A percentile compares a stretch with the other conserved stretches of the same genome.
These are phyloP conservation scores for Fragilaria radians DNA, from an alignment of 108 stramenopile genomes.

Conservation along the genomic window DNA sequence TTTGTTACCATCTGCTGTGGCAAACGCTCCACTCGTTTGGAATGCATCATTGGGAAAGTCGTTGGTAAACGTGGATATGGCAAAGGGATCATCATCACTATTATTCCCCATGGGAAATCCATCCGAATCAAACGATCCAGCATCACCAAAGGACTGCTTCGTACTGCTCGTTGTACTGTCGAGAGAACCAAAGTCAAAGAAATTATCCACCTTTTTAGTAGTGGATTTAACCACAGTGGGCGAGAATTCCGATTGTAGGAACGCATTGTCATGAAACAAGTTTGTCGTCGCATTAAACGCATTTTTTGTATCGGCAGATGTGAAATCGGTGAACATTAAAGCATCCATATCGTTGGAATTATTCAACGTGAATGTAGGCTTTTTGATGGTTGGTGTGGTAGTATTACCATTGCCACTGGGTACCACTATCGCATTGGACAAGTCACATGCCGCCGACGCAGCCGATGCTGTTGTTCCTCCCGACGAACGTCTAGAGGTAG, in stretches of 20 bases:
- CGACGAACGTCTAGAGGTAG: no score
- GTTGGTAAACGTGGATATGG: neutral
- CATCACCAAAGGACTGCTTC: neutral
- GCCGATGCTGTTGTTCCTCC: no score
- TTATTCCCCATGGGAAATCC: conserved; percentile 3
- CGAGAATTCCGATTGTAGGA: neutral
- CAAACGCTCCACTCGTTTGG: neutral
- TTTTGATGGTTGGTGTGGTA: no score
- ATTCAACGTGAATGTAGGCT: no score
- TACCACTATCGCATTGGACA: no score
- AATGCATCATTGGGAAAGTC: neutral
- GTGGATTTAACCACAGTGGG: neutral
- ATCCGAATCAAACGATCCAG: conserved; percentile 6
- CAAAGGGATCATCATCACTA: conserved; percentile 2
- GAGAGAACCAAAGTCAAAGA: neutral
- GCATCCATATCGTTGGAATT: neutral
- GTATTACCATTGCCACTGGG: no score
- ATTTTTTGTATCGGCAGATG: neutral
- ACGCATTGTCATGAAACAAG: no score
- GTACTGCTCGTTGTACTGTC: no score
- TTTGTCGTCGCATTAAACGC: neutral
- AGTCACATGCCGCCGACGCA: no score
- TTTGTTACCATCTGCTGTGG: no score
- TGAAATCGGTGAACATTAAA: neutral
- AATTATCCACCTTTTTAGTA: neutral